A percentile compares a stretch with the other conserved stretches of the same genome.
These are phyloP conservation scores for Rhodosorus marinus DNA, from an alignment of 23 red algal genomes.

Conservation along the genomic window DNA sequence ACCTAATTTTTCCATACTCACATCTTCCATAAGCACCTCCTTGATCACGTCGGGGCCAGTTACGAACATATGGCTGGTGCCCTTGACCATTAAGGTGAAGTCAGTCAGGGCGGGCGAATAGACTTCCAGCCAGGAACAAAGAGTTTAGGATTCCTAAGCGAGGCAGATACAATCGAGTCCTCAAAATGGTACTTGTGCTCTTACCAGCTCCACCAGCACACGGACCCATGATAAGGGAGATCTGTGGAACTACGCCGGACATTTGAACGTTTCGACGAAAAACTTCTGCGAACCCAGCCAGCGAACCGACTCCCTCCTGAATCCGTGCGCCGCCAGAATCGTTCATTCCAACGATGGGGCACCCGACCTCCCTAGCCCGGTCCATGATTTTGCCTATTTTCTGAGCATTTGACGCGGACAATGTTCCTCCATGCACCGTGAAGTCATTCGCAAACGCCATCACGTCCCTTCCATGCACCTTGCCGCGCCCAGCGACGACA, in stretches of 20 bases:
- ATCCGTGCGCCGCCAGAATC: conserved; percentile 46
- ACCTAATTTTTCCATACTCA: conserved; percentile 13
- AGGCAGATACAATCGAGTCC: too few relatives aligned
- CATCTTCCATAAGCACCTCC: conserved; percentile 13
- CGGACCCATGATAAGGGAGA: conserved; percentile 30
- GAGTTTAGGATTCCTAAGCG: too few relatives aligned
- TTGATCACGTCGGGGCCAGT: conserved; percentile 24
- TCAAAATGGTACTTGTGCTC: too few relatives aligned
- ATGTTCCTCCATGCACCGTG: conserved; percentile 23
- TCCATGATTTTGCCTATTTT: conserved; percentile 48
- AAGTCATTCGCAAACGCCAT: conserved; percentile 32
- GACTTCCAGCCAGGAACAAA: too few relatives aligned
- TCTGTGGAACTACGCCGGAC: conserved; percentile 29
- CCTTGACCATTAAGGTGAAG: conserved; percentile 23
- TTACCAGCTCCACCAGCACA: conserved; percentile 40
- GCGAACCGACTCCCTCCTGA: conserved; percentile 21
- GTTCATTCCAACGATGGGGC: conserved; percentile 15
- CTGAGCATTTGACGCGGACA: conserved; percentile 13
- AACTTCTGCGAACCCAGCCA: conserved; percentile 19
- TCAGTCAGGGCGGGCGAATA: conserved; percentile 39
- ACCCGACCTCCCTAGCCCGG: conserved; percentile 8
- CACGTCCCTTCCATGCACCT: conserved; percentile 12
- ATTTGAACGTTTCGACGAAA: conserved; percentile 19
- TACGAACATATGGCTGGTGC: conserved; percentile 16
- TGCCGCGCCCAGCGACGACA: conserved; percentile 27